Percentiles rank a stretch among this genome's conserved stretches.
phyloP scores from a whole-genome alignment of 2,329 filamentous ascomycete genomes.

The Alternaria panax region DNA sequence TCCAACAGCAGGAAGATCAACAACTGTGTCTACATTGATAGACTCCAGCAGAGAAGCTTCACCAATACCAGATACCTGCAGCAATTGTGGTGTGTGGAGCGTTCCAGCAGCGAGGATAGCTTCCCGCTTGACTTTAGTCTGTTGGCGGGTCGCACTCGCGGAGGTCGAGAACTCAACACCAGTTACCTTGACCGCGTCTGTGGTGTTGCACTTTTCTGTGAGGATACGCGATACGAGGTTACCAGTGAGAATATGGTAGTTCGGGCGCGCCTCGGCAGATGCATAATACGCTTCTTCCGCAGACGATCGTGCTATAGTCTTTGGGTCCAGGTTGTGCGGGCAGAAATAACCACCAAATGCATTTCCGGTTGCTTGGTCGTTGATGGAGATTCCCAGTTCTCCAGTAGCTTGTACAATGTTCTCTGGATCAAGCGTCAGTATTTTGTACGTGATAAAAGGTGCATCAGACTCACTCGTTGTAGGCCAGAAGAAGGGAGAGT shows the following conservation, averaged over 20 bases:
- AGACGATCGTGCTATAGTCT: slow-evolving; percentile 24
- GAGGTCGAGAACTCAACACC: slow-evolving; percentile 33
- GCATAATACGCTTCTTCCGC: slow-evolving; percentile 32
- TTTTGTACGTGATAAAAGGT: background rate
- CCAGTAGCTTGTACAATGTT: slow-evolving; percentile 28
- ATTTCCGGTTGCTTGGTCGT: slow-evolving; percentile 31
- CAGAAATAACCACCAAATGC: slow-evolving; percentile 31
- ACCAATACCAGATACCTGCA: slow-evolving; percentile 41
- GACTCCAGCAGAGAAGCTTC: slow-evolving; percentile 26
- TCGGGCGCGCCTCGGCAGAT: slow-evolving; percentile 22
- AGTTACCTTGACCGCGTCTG: slow-evolving; percentile 18
- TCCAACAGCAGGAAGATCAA: slow-evolving; percentile 38
- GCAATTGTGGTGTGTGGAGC: slow-evolving; percentile 36
- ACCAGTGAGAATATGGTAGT: slow-evolving; percentile 30
- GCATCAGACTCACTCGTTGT: slow-evolving; percentile 23
- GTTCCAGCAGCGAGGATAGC: slow-evolving; percentile 36
- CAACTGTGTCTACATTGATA: slow-evolving; percentile 27
- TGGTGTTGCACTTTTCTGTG: slow-evolving; percentile 13
- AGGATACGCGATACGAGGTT: slow-evolving; percentile 26
- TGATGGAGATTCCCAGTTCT: slow-evolving; percentile 23
- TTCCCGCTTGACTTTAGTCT: slow-evolving; percentile 30
- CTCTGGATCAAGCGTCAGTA: slow-evolving; percentile 14
- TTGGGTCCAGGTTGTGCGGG: slow-evolving; percentile 28
- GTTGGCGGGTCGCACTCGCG: slow-evolving; percentile 12
- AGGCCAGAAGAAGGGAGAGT: slow-evolving; percentile 32